These are phyloP conservation scores for Yamadazyma kanchanaburiensis DNA, from an alignment of 1,139 yeast genomes.

Conservation along the genomic window DNA sequence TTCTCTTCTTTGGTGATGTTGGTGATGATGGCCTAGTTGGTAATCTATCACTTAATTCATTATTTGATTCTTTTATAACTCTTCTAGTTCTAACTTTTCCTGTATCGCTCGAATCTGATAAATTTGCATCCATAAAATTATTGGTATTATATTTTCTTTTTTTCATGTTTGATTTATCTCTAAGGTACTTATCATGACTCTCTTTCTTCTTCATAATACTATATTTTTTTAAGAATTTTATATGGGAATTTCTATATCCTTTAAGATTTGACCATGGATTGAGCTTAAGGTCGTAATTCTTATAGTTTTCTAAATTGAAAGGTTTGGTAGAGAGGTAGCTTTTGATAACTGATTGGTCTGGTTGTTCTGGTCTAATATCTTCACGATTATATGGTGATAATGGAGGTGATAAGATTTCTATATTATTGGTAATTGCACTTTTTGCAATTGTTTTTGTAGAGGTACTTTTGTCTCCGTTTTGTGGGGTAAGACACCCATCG, in stretches of 20 bases:
- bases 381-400: constrained; percentile 54
- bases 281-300: constrained; percentile 45
- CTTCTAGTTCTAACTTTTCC: constrained; percentile 59
- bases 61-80: constrained; percentile 12
- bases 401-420: constrained; percentile 57
- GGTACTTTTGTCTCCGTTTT: constrained; percentile 7
- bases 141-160: constrained; percentile 31
- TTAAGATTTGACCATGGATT: constrained; percentile 49
- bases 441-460: background rate
- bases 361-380: constrained; percentile 3
- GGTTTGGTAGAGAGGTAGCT: constrained; percentile 22
- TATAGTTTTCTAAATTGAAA: constrained; percentile 48
- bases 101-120: constrained; percentile 15
- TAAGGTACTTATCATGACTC: constrained; percentile 10
- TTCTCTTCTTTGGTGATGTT: constrained; percentile 39
- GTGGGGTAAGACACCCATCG: constrained; percentile 41
- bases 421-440: background rate
- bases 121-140: constrained; percentile 14
- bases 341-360: constrained; percentile 10
- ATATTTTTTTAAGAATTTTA: constrained; percentile 52
- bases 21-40: constrained; percentile 10
- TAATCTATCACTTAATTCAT: constrained; percentile 10
- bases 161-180: constrained; percentile 10
- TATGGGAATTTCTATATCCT: constrained; percentile 45
- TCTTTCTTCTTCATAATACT: constrained; percentile 22